Percentiles rank a stretch among this genome's conserved stretches.
Evolutionary conservation across 257 asterid genomes (phyloP).

Genomic region (Solanum infundibuliforme): DNA sequence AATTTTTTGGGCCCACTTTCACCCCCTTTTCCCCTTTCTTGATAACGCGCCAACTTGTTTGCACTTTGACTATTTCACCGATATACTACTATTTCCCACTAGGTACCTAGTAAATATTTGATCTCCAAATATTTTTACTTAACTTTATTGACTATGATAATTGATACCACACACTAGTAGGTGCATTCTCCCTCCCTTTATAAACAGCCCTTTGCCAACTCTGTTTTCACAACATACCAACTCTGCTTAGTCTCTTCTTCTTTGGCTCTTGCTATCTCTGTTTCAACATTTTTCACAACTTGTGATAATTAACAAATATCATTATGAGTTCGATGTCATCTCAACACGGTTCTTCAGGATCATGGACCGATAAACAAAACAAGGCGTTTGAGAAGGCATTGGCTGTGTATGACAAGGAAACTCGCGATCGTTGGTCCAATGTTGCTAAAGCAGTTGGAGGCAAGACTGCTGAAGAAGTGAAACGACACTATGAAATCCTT

Average conservation of each 20-base stretch:
- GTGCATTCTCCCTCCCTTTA: constrained; percentile 4
- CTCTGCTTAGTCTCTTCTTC: neutral
- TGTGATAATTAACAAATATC: neutral
- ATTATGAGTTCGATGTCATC: constrained; percentile 18
- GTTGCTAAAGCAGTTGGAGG: constrained; percentile 62
- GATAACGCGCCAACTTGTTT: neutral
- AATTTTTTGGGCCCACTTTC: neutral
- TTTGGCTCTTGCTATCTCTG: neutral
- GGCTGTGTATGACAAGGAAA: constrained; percentile 54
- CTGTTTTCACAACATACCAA: constrained; percentile 7
- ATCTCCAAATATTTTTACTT: neutral
- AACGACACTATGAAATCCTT: constrained; percentile 50
- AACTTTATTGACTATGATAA: neutral
- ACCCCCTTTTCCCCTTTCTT: neutral
- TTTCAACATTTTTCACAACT: neutral
- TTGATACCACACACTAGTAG: neutral
- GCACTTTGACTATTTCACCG: neutral
- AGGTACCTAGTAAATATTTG: neutral
- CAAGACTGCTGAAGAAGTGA: constrained; percentile 61
- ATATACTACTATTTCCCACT: neutral
- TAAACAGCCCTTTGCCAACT: neutral
- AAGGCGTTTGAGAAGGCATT: constrained; percentile 71
- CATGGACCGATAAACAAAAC: constrained; percentile 64
- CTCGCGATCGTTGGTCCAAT: constrained; percentile 75
- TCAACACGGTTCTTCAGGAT: constrained; percentile 7